These are phyloP conservation scores for Porphyra umbilicalis DNA, from an alignment of 31 red algal genomes.

Conservation along the genomic window DNA sequence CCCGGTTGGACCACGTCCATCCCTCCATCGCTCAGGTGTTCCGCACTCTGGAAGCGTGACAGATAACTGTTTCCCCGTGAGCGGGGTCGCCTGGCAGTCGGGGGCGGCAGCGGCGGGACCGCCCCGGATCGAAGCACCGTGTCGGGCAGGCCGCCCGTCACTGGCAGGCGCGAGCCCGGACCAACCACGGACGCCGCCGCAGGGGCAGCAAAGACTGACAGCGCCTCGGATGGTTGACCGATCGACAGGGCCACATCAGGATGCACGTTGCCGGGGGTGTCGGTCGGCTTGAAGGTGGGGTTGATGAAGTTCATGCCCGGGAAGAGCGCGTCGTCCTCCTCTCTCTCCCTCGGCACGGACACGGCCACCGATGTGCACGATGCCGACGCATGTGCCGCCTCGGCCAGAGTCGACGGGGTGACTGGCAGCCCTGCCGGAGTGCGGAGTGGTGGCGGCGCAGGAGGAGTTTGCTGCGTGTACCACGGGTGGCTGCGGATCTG, in stretches of 20 bases:
- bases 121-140: neutral
- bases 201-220: neutral
- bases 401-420: neutral
- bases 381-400: neutral
- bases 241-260: neutral
- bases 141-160: neutral
- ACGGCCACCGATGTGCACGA: neutral
- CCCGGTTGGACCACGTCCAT: neutral
- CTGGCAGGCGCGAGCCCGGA: neutral
- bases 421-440: neutral
- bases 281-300: neutral
- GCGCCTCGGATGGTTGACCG: neutral
- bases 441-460: neutral
- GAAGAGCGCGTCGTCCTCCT: neutral
- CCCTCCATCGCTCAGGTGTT: neutral
- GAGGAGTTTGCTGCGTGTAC: conserved; percentile 21
- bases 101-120: neutral
- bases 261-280: neutral
- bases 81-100: neutral
- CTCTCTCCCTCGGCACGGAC: neutral
- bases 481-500: conserved; percentile 45
- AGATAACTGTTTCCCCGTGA: neutral
- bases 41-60: neutral
- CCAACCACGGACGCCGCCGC: neutral
- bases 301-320: neutral